Evolutionary conservation across 2,329 filamentous ascomycete species (phyloP), one percentile per base, ranked within the genome.

Genomic region (Fusarium succisae): DNA sequence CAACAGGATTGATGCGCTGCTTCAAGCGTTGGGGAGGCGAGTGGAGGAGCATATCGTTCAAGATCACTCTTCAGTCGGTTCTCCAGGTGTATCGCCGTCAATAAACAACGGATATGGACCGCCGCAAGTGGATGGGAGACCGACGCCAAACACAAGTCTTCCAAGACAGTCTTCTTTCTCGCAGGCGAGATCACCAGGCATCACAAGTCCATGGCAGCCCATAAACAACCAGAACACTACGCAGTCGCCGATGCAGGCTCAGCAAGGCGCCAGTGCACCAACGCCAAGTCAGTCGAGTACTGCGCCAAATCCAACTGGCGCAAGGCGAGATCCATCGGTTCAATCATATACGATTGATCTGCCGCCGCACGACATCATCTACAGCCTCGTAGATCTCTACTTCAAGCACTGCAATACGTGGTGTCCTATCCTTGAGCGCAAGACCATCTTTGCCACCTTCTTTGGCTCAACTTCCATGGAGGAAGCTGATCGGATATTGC

Each of bases 391-490:
- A 22, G 89, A 91, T 69, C 81, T 91, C 13, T 91, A 89, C 80
- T 91, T 91, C 82, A 90, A 90, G 74, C 89, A 91, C 77, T 88
- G 90, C 78, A 91, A 91, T 73, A 89, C 89, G 0, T 91, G 89
- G 89, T 85, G 84, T 56, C 84, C 84, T 0, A 84, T 86, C 18
- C 80, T 86, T 17, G 84, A 86, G 48, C 81, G 84, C 13, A 84
- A 85, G 63, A 82, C 84, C 0, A 85, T 82, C 20, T 82, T 84
- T 75, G 75, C 80, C 4, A 78, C 76, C 26, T 82, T 86, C 63
- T 85, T 85, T 44, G 83, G 83, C 4, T 82, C 83, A 12, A 83
- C 83, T 2, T 82, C 81, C 0, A 70, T 85, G 37, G 78, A 76
- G 39, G 83, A 85, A 60, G 78, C 81, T 3, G 84, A 85, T 53